These are phyloP conservation scores for Beauveria medogensis DNA, from an alignment of 2,329 filamentous ascomycete species.

Conservation along the genomic window DNA sequence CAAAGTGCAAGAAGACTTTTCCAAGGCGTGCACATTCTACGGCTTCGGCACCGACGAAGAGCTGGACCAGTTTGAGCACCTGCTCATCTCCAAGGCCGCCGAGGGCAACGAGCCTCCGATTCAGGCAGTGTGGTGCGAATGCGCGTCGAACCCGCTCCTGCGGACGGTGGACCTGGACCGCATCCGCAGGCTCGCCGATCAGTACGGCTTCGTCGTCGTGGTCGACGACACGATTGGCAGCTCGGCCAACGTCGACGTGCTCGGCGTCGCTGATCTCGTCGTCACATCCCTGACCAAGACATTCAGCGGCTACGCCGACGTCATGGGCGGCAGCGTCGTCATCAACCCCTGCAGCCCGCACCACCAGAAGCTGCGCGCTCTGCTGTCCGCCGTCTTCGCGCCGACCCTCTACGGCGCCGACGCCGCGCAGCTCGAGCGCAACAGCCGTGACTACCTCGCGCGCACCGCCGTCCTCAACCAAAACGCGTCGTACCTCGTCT, in stretches of 20 bases:
- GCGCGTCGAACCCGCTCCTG: conserved; percentile 24
- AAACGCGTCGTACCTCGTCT: conserved; percentile 36
- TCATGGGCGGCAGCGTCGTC: conserved; percentile 43
- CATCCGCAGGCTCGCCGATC: conserved; percentile 32
- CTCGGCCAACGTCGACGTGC: conserved; percentile 42
- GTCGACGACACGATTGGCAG: conserved; percentile 42
- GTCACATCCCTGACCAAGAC: conserved; percentile 49
- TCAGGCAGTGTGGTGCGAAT: neutral
- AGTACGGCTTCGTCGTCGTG: conserved; percentile 36
- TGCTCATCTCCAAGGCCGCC: conserved; percentile 32
- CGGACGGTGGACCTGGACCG: conserved; percentile 25
- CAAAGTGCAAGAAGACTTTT: conserved; percentile 38
- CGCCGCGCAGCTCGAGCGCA: conserved; percentile 35
- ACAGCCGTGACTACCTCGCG: conserved; percentile 35
- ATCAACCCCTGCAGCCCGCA: conserved; percentile 39
- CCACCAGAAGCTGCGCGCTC: conserved; percentile 28
- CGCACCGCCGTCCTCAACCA: conserved; percentile 32
- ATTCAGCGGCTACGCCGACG: conserved; percentile 48
- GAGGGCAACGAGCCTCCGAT: conserved; percentile 35
- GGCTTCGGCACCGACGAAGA: conserved; percentile 33
- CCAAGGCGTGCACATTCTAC: conserved; percentile 39
- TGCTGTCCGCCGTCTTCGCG: conserved; percentile 15
- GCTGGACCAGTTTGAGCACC: conserved; percentile 36
- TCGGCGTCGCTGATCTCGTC: conserved; percentile 40
- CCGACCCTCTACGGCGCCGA: conserved; percentile 22